Evolutionary conservation across 352 stramenopile genomes (phyloP), one percentile per base, ranked within the genome.

Genomic region (Phytopythium sindhum): DNA sequence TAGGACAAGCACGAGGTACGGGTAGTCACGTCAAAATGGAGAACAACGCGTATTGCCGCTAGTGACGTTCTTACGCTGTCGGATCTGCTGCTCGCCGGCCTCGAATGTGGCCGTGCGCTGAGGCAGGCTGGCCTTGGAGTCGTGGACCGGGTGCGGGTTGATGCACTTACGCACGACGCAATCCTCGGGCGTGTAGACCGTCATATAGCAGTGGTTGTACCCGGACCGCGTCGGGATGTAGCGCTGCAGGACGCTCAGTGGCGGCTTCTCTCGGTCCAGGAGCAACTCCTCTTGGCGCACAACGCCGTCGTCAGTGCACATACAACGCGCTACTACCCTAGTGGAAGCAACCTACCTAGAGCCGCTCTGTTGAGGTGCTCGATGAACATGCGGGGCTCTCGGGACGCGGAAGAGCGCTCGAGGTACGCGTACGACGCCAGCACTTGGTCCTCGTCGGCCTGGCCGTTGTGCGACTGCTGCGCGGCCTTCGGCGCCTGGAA

Each of bases 171-270:
- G 75, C 21, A 90, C 55, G 7, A 69, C 60, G 57, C 77, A 88
- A 42, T 57, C 73, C 35, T 91, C 81, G n/a, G 74, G 70, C 10
- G 81, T 89, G 61, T 88, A 90, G 17, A 89, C 70, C 11, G 73
- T 81, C 61, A 88, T 74, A 35, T 90, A 67, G 59, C 72, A 68
- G 63, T 90, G 83, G 56, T 93, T 90, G 66, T 88, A 91, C 28
- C 81, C 78, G 9, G 84, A 90, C 24, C 84, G 77, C 1, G 80
- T 89, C 11, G 78, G 78, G 6, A 93, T 67, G 52, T 88, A 91
- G 15, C 76, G 74, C 64, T 93, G 81, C 31, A 93, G 68, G 7
- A 93, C 72, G 39, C 78, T 86, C 24, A 86, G 39, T 10, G 66
- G 56, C 44, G 80, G 80, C 19, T 85, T 88, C 21, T 89, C 80